Base-by-base conservation (phyloP, 352 stramenopile species). In the Pythium grandisporangium region DNA sequence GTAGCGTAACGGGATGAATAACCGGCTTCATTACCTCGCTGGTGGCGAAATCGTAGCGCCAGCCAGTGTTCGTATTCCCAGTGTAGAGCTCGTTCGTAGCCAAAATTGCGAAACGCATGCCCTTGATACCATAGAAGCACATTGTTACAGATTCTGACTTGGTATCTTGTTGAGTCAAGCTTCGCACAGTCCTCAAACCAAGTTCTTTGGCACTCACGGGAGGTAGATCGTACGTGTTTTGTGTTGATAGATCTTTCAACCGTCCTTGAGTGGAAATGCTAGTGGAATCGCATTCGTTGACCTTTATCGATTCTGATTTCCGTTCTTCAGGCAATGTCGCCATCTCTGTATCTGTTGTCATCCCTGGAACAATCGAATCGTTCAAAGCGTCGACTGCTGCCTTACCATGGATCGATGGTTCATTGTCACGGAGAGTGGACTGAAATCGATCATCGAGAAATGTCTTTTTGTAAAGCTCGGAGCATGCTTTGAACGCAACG, bases 181-280 rank as follows among this genome's bases (percentile, higher is more conserved):
- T 87, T 29, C 70, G 71, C 48, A 93, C 70, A 11, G 77, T 58
- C 13, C 60, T 53, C 17, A 93, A 56, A 39, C 73, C 82, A 19
- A 93, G 57, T 26, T 91, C 77, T 1, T 45, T 55, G 0, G 77
- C 80, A 47, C 73, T 88, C n/a, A 84, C 73, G 6, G 80, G 75
- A 0, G 80, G 80, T 26, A 93, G 52, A 49, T 93, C 80, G 39
- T 93, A 93, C 21, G 72, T 86, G 36, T 78, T 84, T 37, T 93
- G 80, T 6, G 74, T 84, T 38, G 68, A 84, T 26, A 91, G 34
- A 53, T 93, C 80, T 30, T 50, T 43, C n/a, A 88, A 48, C 86
- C 69, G 16, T 66, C 62, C 29, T 66, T 81, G 4, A 77, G 90
- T 13, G 61, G 66, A 47, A 91, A 91, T 13, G 11, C 10, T 16